Evolutionary conservation across 2,329 filamentous ascomycete genomes (phyloP).

Genomic region (Pseudodiploospora longispora): DNA sequence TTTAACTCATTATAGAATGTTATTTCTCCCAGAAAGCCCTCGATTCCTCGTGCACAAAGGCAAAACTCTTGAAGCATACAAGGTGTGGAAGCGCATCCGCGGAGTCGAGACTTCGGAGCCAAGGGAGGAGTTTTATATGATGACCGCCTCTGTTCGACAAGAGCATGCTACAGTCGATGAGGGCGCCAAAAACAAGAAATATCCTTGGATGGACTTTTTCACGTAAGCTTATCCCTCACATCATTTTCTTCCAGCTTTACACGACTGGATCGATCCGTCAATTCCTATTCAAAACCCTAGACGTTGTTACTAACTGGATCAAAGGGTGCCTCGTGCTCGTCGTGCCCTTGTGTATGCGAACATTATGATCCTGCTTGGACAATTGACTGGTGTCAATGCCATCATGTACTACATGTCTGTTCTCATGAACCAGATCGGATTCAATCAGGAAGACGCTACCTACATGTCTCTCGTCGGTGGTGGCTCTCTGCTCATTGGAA

Average conservation of each 20-base stretch:
- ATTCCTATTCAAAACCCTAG: not conserved
- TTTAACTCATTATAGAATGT: slow-evolving; percentile 50
- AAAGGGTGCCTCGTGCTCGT: slow-evolving; percentile 51
- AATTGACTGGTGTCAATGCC: slow-evolving; percentile 63
- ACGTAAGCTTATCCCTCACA: slow-evolving; percentile 29
- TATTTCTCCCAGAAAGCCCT: slow-evolving; percentile 64
- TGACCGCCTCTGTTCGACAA: slow-evolving; percentile 54
- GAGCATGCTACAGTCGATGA: slow-evolving; percentile 47
- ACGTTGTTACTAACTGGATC: not conserved
- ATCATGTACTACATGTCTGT: slow-evolving; percentile 67
- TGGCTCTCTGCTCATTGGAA: slow-evolving; percentile 57
- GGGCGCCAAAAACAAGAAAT: slow-evolving; percentile 44
- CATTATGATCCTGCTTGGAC: slow-evolving; percentile 61
- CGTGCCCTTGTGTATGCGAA: slow-evolving; percentile 60
- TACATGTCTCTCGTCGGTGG: slow-evolving; percentile 72
- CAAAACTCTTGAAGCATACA: slow-evolving; percentile 35
- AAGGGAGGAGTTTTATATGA: slow-evolving; percentile 63
- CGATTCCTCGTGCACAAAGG: slow-evolving; percentile 65
- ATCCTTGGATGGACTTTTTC: slow-evolving; percentile 67
- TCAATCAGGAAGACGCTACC: slow-evolving; percentile 51
- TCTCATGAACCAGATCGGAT: slow-evolving; percentile 61
- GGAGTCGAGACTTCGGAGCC: slow-evolving; percentile 48
- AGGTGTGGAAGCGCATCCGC: slow-evolving; percentile 66
- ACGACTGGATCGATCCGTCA: too few relatives aligned
- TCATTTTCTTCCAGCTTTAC: not conserved